Conservation (phyloP, 2,329 filamentous ascomycete species). For the Trichoderma gracile region DNA sequence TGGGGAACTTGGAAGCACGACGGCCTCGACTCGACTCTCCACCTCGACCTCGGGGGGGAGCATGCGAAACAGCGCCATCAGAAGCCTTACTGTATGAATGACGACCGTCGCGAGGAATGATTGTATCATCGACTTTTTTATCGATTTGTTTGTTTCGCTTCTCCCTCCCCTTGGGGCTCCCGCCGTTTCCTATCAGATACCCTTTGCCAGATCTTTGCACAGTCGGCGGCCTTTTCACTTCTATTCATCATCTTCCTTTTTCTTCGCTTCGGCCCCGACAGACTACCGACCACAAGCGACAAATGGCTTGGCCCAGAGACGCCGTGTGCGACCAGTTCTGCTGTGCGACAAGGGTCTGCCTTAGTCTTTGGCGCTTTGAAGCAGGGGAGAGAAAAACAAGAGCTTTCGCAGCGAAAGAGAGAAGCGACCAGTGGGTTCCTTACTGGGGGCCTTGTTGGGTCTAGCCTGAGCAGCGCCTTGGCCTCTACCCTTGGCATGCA, state of each 20-base stretch:
- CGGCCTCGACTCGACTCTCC: neutral
- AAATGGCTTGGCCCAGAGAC: slow-evolving; percentile 9
- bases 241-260: neutral
- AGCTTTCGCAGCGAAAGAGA: neutral
- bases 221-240: neutral
- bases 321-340: slow-evolving; percentile 15
- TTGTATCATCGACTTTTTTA: neutral
- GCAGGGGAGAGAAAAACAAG: neutral
- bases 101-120: slow-evolving; percentile 9
- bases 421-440: slow-evolving; percentile 4
- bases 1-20: slow-evolving; percentile 20
- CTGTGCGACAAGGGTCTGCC: slow-evolving; percentile 19
- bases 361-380: neutral
- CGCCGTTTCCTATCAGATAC: neutral
- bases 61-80: neutral
- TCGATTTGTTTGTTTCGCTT: neutral
- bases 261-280: neutral
- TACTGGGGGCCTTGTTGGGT: neutral
- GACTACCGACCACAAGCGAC: slow-evolving; percentile 8
- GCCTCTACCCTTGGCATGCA: slow-evolving; percentile 10
- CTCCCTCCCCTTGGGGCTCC: neutral
- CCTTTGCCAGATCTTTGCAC: neutral
- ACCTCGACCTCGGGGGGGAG: neutral
- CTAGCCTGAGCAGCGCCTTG: slow-evolving; percentile 2
- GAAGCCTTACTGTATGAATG: slow-evolving; percentile 9